Conservation (phyloP, 176 grass and related monocot genomes). For the Carex myosuroides region DNA sequence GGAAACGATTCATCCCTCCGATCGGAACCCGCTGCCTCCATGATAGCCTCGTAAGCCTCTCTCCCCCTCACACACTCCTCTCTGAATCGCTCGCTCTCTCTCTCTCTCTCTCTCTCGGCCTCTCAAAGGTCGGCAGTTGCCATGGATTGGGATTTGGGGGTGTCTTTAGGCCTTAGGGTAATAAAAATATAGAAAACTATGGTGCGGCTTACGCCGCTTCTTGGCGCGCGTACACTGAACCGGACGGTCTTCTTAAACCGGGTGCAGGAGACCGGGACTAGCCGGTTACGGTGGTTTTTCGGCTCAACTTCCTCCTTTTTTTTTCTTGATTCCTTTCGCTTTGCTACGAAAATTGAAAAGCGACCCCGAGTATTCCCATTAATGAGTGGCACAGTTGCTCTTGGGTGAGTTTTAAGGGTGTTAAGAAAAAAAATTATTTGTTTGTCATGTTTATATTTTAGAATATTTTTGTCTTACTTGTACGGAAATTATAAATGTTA, state of each 20-base stretch:
- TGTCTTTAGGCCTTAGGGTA: conserved; percentile 5
- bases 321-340: not conserved
- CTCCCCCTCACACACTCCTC: not conserved
- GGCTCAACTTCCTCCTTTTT: not conserved
- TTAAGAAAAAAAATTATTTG: no score
- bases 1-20: not conserved
- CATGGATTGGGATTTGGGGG: conserved; percentile 13
- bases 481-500: no score
- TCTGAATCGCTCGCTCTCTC: not conserved
- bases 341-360: not conserved
- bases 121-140: conserved; percentile 19
- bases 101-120: not conserved
- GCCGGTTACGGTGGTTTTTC: not conserved
- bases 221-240: not conserved
- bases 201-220: not conserved
- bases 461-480: no score
- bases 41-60: not conserved
- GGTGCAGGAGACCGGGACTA: not conserved
- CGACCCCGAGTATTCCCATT: not conserved
- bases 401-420: not conserved
- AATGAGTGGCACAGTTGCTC: not conserved
- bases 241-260: not conserved
- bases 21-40: not conserved
- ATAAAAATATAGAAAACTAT: not conserved
- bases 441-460: no score